Evolutionary conservation across 1,139 yeast species (phyloP).

Genomic region (Schwanniomyces etchellsii): DNA sequence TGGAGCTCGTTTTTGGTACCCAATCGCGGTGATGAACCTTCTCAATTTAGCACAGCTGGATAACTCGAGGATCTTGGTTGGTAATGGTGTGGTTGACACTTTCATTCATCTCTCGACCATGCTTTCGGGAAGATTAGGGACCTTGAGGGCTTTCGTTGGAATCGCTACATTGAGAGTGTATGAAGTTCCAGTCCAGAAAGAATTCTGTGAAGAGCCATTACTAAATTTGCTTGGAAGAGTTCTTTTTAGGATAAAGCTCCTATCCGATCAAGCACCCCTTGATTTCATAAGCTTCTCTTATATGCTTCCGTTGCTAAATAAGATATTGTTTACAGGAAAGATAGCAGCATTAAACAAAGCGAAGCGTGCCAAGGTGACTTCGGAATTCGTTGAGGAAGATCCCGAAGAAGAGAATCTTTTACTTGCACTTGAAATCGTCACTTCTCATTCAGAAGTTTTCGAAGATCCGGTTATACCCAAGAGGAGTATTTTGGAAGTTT

Average conservation of each 20-base stretch:
- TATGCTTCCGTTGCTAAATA: conserved; percentile 65
- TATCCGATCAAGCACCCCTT: conserved; percentile 68
- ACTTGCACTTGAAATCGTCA: conserved; percentile 70
- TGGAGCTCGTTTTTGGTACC: conserved; percentile 71
- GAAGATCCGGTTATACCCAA: conserved; percentile 68
- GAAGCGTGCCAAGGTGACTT: conserved; percentile 41
- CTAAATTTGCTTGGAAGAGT: conserved; percentile 55
- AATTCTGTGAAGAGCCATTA: conserved; percentile 46
- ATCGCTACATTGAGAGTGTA: conserved; percentile 59
- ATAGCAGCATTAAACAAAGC: conserved; percentile 46
- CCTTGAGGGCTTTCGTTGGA: conserved; percentile 52
- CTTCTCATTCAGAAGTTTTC: conserved; percentile 72
- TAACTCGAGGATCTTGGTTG: conserved; percentile 35
- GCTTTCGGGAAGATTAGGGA: conserved; percentile 44
- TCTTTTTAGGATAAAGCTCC: conserved; percentile 68
- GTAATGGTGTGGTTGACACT: conserved; percentile 25
- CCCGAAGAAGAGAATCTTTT: conserved; percentile 83
- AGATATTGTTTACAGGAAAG: conserved; percentile 58
- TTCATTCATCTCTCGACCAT: conserved; percentile 41
- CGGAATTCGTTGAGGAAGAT: conserved; percentile 72
- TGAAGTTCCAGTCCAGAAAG: conserved; percentile 34
- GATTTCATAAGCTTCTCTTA: conserved; percentile 68
- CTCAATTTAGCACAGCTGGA: conserved; percentile 34
- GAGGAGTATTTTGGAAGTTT: conserved; percentile 50
- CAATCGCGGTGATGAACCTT: conserved; percentile 48